phyloP scores from a whole-genome alignment of 2,329 filamentous ascomycete species.

The Knufia fluminis region DNA sequence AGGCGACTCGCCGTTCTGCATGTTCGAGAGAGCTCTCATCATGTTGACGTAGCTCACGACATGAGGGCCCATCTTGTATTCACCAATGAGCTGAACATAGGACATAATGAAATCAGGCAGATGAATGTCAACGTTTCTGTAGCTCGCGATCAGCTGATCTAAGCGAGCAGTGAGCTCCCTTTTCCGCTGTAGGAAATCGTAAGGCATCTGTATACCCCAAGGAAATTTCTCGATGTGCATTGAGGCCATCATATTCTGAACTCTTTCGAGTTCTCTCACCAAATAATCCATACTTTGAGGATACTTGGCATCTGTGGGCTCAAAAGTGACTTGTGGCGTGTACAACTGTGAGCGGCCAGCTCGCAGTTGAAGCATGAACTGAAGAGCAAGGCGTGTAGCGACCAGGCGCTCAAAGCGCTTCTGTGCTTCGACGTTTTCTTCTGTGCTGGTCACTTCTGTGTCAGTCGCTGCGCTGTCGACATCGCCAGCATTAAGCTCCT shows the following conservation, averaged over 20 bases:
- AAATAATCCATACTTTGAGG: slow-evolving; percentile 4
- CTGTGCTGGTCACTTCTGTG: neutral
- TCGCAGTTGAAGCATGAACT: slow-evolving; percentile 10
- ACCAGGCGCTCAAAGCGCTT: slow-evolving; percentile 7
- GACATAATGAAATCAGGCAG: slow-evolving; percentile 13
- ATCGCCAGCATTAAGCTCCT: slow-evolving; percentile 1
- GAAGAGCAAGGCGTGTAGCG: slow-evolving; percentile 5
- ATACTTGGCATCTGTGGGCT: neutral
- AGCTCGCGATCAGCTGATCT: slow-evolving; percentile 12
- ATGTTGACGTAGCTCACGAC: slow-evolving; percentile 14
- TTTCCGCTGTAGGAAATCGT: neutral
- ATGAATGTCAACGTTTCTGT: slow-evolving; percentile 11
- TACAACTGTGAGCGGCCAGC: neutral
- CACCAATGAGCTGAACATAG: slow-evolving; percentile 14
- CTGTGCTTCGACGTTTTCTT: neutral
- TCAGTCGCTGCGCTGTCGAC: neutral
- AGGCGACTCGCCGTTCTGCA: slow-evolving; percentile 16
- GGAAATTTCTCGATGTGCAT: neutral
- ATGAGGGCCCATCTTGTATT: slow-evolving; percentile 13
- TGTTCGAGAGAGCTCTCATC: slow-evolving; percentile 13
- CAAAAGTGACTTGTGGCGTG: neutral
- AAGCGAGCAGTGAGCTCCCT: slow-evolving; percentile 11
- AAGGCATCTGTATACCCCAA: neutral
- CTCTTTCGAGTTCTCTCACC: neutral
- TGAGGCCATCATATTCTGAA: neutral